Evolutionary conservation across 2,329 filamentous ascomycete species (phyloP), one percentile per base, ranked within the genome.

Genomic region (Fusarium sp.): DNA sequence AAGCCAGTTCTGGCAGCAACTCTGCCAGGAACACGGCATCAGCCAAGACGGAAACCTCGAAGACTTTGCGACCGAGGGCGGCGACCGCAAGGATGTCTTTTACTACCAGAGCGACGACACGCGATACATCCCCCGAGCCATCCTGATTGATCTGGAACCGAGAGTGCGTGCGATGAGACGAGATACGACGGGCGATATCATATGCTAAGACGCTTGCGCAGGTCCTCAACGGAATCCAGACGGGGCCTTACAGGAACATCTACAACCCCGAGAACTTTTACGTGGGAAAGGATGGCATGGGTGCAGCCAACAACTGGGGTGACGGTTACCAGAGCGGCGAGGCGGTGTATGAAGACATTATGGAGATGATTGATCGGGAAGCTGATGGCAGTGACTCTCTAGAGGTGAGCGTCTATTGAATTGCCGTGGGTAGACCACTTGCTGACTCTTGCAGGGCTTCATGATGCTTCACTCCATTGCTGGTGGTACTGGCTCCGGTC

Each of bases 231-330:
- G 88, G 91, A 71, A 99, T 99, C 77, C 96, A 98, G 85, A 93
- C 92, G 11, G 95, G 97, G 2, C 92, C 95, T 0, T 99, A 99
- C 87, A 95, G 93, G 83, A 98, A 99, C 83, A 99, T 99, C 69
- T 99, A 99, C 90, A 99, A 99, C 82, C 97, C 97, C 0, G 97
- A 99, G 84, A 99, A 99, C 87, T 98, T 98, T 85, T 99, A 97
- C 82, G 91, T 98, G 63, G 95, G 96, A 79, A 97, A 98, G 82
- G 93, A 96, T 85, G 97, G 97, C 67, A 91, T 94, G 65, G 97
- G 97, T 54, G 97, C 97, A 8, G 97, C 95, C 54, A 99, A 99
- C 84, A 99, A 98, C 83, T 99, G 97, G 97, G 97, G 95, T 70
- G 94, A 97, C 80, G 97, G 97, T 56, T 99, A 99, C 84, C 92